Percentiles rank a stretch among this genome's conserved stretches.
phyloP scores from a whole-genome alignment of 306 rosid genomes.

The Trifolium fragiferum region DNA sequence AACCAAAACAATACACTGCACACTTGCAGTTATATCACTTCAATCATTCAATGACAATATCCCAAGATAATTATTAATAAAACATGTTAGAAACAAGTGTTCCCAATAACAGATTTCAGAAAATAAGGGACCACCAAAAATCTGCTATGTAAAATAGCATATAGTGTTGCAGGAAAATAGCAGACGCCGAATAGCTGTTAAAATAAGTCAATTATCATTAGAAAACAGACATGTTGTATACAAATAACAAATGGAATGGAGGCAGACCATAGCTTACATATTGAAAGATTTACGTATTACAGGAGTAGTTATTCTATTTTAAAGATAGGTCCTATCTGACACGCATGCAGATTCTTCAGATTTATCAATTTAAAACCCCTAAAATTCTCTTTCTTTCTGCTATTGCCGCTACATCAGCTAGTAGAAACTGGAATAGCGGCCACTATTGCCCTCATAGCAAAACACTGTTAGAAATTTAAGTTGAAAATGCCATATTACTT shows the following conservation, averaged over 20 bases:
- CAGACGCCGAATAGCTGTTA: background rate
- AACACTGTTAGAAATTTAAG: slow-evolving; percentile 17
- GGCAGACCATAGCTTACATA: background rate
- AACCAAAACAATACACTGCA: slow-evolving; percentile 21
- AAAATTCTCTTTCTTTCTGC: background rate
- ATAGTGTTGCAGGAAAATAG: background rate
- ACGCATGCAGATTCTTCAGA: background rate
- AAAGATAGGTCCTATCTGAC: background rate
- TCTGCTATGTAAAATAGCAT: background rate
- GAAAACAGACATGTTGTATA: background rate
- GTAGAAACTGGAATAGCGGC: background rate
- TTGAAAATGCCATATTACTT: slow-evolving; percentile 21
- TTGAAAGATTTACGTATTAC: background rate
- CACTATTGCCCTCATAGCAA: background rate
- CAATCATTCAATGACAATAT: slow-evolving; percentile 17
- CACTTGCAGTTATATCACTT: background rate
- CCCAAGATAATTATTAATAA: slow-evolving; percentile 26
- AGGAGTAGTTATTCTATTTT: background rate
- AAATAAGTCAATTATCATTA: background rate
- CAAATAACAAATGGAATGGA: background rate
- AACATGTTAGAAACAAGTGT: background rate
- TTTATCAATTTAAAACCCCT: no score
- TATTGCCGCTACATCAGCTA: background rate
- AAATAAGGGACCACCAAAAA: background rate
- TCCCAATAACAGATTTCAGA: background rate